Conservation (phyloP, 2,329 filamentous ascomycete species). For the Diaporthe sp. region DNA sequence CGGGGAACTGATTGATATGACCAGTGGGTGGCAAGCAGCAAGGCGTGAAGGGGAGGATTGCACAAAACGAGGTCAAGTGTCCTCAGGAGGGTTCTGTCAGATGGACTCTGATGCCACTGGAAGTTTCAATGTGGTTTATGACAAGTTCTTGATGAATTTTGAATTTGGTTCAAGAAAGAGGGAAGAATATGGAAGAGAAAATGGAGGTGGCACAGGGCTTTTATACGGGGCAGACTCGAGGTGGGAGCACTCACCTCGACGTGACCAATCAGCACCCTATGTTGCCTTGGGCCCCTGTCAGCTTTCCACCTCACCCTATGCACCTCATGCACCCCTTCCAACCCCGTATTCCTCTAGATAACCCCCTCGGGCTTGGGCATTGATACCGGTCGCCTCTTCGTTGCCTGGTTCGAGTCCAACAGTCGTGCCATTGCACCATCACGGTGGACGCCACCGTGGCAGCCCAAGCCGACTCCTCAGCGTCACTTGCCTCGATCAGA, state of each 20-base stretch:
- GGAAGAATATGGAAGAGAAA: conserved; percentile 4
- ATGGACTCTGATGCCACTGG: conserved; percentile 18
- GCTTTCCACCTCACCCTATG: conserved; percentile 29
- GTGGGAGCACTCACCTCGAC: conserved; percentile 26
- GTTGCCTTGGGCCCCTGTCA: conserved; percentile 32
- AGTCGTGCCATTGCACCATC: not conserved
- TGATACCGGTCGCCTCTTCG: not conserved
- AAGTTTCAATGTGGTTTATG: conserved; percentile 30
- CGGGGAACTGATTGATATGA: not conserved
- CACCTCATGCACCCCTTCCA: conserved; percentile 32
- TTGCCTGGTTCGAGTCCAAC: not conserved
- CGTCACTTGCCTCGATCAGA: not conserved
- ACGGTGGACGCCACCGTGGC: not conserved
- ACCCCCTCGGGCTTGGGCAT: conserved; percentile 5
- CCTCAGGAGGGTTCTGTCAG: not conserved
- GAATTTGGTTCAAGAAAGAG: conserved; percentile 31
- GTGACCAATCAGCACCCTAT: conserved; percentile 35
- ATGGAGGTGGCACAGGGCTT: conserved; percentile 34
- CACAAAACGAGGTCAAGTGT: conserved; percentile 25
- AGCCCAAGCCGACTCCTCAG: not conserved
- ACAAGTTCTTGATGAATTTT: conserved; percentile 19
- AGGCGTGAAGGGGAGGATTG: not conserved
- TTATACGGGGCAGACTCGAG: conserved; percentile 34
- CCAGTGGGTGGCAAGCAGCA: not conserved
- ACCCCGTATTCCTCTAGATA: not conserved